phyloP scores from a whole-genome alignment of 2,329 filamentous ascomycete genomes.

The Colletotrichum aenigma region DNA sequence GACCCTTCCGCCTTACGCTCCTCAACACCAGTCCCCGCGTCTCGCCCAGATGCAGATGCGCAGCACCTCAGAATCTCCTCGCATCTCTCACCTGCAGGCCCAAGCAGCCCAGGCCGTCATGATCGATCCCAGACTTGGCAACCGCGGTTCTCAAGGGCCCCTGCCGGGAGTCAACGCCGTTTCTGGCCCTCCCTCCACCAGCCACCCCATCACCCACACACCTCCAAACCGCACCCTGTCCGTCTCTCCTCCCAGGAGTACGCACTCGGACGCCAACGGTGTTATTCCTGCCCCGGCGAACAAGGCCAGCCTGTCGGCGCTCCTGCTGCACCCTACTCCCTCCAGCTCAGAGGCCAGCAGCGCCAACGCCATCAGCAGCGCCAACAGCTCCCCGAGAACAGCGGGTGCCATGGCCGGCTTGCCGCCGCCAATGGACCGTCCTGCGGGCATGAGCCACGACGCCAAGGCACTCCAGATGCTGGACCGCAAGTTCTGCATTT shows the following conservation, averaged over 20 bases:
- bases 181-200: slow-evolving; percentile 34
- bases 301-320: slow-evolving; percentile 52
- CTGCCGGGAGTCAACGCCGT: slow-evolving; percentile 35
- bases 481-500: slow-evolving; percentile 59
- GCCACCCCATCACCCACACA: slow-evolving; percentile 35
- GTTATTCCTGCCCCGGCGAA: slow-evolving; percentile 27
- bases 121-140: slow-evolving; percentile 40
- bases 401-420: slow-evolving; percentile 55
- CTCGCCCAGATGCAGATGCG: slow-evolving; percentile 20
- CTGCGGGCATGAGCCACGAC: slow-evolving; percentile 65
- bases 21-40: slow-evolving; percentile 35
- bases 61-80: slow-evolving; percentile 42
- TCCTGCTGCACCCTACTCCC: slow-evolving; percentile 56
- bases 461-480: slow-evolving; percentile 68
- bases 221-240: slow-evolving; percentile 52
- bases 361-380: slow-evolving; percentile 47
- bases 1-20: slow-evolving; percentile 33
- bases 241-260: slow-evolving; percentile 51
- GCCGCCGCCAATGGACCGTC: slow-evolving; percentile 51
- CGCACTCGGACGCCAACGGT: slow-evolving; percentile 35
- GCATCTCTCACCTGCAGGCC: slow-evolving; percentile 47
- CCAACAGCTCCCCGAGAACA: slow-evolving; percentile 52
- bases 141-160: slow-evolving; percentile 45
- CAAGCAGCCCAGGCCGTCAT: slow-evolving; percentile 45
- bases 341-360: slow-evolving; percentile 50